Percentiles rank a stretch among this genome's conserved stretches.
Evolutionary conservation across 257 asterid species (phyloP).

Genomic region (Gentiana macrophylla): DNA sequence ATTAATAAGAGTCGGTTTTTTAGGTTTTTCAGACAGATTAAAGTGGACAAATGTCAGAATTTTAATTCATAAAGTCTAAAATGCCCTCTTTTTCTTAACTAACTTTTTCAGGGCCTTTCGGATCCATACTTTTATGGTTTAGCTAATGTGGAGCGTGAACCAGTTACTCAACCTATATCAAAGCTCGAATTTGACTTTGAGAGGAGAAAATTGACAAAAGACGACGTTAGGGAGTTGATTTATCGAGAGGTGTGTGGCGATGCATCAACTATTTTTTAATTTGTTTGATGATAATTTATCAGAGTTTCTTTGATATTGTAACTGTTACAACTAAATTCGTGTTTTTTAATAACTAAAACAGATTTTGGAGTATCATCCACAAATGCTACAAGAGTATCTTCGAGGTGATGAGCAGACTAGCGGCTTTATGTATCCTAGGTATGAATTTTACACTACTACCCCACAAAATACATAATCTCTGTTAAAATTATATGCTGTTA

Average conservation of each 20-base stretch:
- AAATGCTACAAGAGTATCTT: conserved; percentile 91
- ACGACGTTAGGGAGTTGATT: conserved; percentile 88
- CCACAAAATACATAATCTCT: no score
- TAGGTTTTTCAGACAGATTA: no score
- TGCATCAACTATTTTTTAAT: not conserved
- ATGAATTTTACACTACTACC: not conserved
- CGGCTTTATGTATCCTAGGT: conserved; percentile 99
- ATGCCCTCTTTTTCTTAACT: not conserved
- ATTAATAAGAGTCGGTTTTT: no score
- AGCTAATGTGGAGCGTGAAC: conserved; percentile 88
- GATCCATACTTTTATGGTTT: conserved; percentile 77
- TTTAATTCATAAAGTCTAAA: no score
- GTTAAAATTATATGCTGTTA: not conserved
- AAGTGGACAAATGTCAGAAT: no score
- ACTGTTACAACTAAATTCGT: conserved; percentile 1
- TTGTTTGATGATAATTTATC: not conserved
- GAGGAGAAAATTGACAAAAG: conserved; percentile 77
- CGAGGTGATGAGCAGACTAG: conserved; percentile 89
- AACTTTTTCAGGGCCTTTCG: conserved; percentile 45
- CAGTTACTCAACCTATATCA: conserved; percentile 73
- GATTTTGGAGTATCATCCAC: conserved; percentile 97
- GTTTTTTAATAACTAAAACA: conserved; percentile 24
- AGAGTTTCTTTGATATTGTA: not conserved
- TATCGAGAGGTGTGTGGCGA: conserved; percentile 35
- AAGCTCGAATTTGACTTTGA: conserved; percentile 95